Evolutionary conservation across 768 basidiomycete genomes (phyloP).

Genomic region (Leccinum subgranulosum): DNA sequence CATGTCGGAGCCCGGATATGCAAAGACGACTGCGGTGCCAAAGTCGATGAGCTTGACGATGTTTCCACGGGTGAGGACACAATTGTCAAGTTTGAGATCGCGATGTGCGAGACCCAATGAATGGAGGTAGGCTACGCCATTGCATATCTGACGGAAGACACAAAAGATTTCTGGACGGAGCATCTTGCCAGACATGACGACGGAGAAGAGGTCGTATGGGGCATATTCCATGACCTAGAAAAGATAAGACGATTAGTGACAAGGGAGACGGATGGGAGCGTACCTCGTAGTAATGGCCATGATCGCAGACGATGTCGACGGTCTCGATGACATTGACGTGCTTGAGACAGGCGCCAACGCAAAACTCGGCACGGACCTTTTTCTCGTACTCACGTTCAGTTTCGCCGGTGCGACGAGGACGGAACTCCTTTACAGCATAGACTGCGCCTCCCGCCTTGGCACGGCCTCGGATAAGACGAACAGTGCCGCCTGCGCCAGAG

Average conservation of each 20-base stretch:
- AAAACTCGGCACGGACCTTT: conserved; percentile 99
- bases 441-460: conserved; percentile 78
- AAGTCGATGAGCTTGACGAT: conserved; percentile 99
- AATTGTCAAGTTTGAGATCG: conserved; percentile 99
- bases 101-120: conserved; percentile 97
- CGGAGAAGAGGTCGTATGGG: conserved; percentile 96
- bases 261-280: conserved; percentile 3
- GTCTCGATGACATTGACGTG: conserved; percentile 97
- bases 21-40: conserved; percentile 99
- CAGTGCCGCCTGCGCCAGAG: conserved; percentile 97
- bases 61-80: conserved; percentile 95
- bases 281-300: conserved; percentile 98
- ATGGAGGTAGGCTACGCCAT: conserved; percentile 97
- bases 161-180: conserved; percentile 97
- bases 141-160: conserved; percentile 97
- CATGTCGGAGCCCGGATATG: conserved; percentile 87
- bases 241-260: conserved; percentile 4
- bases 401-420: conserved; percentile 86
- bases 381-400: conserved; percentile 98
- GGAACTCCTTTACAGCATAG: conserved; percentile 97
- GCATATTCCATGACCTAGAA: conserved; percentile 98
- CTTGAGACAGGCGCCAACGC: conserved; percentile 91
- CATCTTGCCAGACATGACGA: conserved; percentile 99
- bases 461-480: conserved; percentile 88
- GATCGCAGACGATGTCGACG: conserved; percentile 96